Evolutionary conservation across 2,329 filamentous ascomycete species (phyloP).

Genomic region (Alternaria metachromatica): DNA sequence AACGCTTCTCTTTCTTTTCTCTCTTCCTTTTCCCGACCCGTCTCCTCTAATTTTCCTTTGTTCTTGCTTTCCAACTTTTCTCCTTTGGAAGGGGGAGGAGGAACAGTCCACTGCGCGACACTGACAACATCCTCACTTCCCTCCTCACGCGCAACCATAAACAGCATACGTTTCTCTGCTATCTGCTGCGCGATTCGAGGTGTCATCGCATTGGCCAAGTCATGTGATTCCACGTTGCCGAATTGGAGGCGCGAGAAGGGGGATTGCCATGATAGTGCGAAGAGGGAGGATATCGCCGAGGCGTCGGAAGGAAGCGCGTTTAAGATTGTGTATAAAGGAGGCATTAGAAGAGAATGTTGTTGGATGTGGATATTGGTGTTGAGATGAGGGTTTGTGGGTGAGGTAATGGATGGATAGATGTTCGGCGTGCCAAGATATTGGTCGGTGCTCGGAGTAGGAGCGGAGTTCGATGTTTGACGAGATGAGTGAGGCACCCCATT

Average conservation of each 20-base stretch:
- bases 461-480: not conserved
- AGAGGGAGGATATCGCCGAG: constrained; percentile 30
- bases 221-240: constrained; percentile 24
- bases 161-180: constrained; percentile 5
- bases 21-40: constrained; percentile 23
- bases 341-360: not conserved
- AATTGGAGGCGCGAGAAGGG: constrained; percentile 38
- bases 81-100: not conserved
- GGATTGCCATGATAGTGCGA: constrained; percentile 34
- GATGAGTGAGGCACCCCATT: too few relatives aligned
- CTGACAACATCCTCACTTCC: constrained; percentile 18
- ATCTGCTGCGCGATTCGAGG: constrained; percentile 32
- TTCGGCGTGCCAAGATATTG: not conserved
- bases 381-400: not conserved
- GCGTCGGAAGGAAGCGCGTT: not conserved
- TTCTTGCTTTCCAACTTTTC: constrained; percentile 21
- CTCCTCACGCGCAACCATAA: constrained; percentile 21
- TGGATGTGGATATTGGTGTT: not conserved
- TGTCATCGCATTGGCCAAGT: constrained; percentile 25
- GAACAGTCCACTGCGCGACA: constrained; percentile 37
- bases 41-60: constrained; percentile 18
- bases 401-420: not conserved
- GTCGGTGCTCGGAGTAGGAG: not conserved
- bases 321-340: not conserved
- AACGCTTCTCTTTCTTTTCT: constrained; percentile 29